Evolutionary conservation across 306 rosid species (phyloP).

Genomic region (Echinosophora koreensis): DNA sequence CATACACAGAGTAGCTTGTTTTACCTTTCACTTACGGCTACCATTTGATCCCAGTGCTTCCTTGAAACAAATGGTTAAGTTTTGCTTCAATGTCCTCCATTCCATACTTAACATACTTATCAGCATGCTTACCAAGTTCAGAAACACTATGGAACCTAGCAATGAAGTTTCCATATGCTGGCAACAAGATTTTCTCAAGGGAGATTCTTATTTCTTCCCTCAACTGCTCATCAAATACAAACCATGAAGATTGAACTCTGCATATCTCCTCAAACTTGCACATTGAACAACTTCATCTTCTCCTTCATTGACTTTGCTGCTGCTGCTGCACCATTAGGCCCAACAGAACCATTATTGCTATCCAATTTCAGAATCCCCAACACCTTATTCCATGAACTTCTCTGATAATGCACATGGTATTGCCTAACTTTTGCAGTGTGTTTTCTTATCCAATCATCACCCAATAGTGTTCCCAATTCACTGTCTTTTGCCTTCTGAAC

Average conservation of each 20-base stretch:
- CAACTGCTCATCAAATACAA: conserved; percentile 72
- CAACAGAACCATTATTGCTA: conserved; percentile 54
- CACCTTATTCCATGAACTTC: conserved; percentile 84
- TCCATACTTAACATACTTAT: conserved; percentile 65
- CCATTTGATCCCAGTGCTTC: conserved; percentile 66
- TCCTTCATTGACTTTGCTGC: conserved; percentile 69
- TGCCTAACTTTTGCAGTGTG: conserved; percentile 80
- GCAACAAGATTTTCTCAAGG: conserved; percentile 62
- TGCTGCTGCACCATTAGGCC: conserved; percentile 54
- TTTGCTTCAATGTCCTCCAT: conserved; percentile 64
- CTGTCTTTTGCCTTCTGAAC: conserved; percentile 81
- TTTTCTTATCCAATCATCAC: conserved; percentile 89
- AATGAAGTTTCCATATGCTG: conserved; percentile 76
- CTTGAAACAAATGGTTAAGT: conserved; percentile 67
- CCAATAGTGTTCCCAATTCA: conserved; percentile 78
- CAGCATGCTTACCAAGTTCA: conserved; percentile 68
- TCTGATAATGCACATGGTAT: conserved; percentile 69
- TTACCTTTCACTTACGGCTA: conserved; percentile 67
- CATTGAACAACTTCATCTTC: conserved; percentile 72
- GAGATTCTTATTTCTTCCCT: conserved; percentile 78
- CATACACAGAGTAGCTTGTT: conserved; percentile 48
- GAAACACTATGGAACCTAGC: conserved; percentile 64
- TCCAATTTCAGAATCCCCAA: conserved; percentile 70
- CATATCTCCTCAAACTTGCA: conserved; percentile 73
- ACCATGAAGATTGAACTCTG: conserved; percentile 75